Evolutionary conservation across 495 filamentous ascomycete species (phyloP).

Genomic region (Neurospora sp.): DNA sequence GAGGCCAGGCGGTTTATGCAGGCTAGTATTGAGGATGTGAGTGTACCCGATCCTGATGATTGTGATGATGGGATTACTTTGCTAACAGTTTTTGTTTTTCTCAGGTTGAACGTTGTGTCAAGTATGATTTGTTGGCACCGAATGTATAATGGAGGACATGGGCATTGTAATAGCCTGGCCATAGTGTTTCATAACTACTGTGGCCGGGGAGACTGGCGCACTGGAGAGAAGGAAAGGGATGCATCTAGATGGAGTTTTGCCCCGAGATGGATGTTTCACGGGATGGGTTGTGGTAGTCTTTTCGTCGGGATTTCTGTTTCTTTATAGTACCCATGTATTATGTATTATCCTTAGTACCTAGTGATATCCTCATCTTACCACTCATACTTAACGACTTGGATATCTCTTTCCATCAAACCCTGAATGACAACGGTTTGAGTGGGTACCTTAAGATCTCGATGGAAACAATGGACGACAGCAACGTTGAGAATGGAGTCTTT

Average conservation of each 20-base stretch:
- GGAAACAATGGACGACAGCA: background rate
- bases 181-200: background rate
- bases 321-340: background rate
- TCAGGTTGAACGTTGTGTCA: conserved; percentile 66
- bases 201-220: background rate
- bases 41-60: conserved; percentile 9
- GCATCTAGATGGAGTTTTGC: background rate
- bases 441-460: background rate
- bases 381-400: background rate
- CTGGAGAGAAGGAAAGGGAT: background rate
- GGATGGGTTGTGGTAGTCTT: background rate
- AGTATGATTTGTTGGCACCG: conserved; percentile 71
- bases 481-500: background rate
- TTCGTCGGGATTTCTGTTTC: background rate
- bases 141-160: conserved; percentile 48
- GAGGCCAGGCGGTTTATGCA: conserved; percentile 83
- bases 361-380: background rate
- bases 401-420: background rate
- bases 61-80: background rate
- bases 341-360: background rate
- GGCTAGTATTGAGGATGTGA: conserved; percentile 78
- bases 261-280: background rate
- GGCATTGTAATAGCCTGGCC: background rate
- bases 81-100: conserved; percentile 11
- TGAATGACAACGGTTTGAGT: background rate